A percentile compares a stretch with the other conserved stretches of the same genome.
phyloP scores from a whole-genome alignment of 257 asterid species.

The Solanum chmielewskii region DNA sequence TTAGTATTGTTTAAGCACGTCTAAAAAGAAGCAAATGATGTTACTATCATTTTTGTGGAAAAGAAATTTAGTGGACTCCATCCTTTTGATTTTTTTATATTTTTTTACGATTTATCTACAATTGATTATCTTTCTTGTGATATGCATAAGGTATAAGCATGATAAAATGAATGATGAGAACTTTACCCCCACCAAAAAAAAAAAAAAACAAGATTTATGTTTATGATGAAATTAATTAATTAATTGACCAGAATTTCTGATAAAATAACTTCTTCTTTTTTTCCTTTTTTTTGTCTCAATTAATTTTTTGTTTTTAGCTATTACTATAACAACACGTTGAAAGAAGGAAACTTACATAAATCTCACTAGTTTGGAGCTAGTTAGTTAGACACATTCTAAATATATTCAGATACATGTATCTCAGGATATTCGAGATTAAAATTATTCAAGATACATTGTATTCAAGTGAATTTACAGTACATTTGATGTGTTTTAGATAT shows the following conservation, averaged over 20 bases:
- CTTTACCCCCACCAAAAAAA: background rate
- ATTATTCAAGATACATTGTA: too few species aligned
- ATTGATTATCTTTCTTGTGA: background rate
- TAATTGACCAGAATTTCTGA: background rate
- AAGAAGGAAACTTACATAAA: too few species aligned
- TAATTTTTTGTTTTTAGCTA: background rate
- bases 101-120: background rate
- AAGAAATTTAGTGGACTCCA: background rate
- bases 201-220: background rate
- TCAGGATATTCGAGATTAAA: too few species aligned
- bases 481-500: too few species aligned
- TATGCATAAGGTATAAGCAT: background rate
- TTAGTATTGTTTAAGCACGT: background rate
- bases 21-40: background rate
- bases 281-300: background rate
- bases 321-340: too few species aligned
- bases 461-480: too few species aligned
- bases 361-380: too few species aligned
- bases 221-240: background rate
- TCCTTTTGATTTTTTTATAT: background rate
- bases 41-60: background rate
- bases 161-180: background rate
- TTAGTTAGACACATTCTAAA: too few species aligned
- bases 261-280: too few species aligned
- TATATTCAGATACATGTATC: too few species aligned